phyloP scores from a whole-genome alignment of 768 basidiomycete genomes.

The Kwoniella sp. region DNA sequence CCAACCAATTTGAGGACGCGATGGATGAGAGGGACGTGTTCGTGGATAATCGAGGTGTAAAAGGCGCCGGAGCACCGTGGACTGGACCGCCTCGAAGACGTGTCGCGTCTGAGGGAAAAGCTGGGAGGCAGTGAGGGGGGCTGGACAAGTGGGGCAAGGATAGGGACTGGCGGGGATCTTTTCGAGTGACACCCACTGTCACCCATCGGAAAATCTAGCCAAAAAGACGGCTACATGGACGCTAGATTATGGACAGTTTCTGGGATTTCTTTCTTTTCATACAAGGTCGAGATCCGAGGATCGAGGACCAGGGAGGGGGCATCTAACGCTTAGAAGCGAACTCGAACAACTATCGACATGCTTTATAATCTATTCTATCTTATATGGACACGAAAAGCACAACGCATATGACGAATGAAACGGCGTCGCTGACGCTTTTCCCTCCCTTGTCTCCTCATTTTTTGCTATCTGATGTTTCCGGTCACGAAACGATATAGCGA shows the following conservation, averaged over 20 bases:
- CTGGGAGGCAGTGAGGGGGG: slow-evolving; percentile 10
- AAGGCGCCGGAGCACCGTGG: neutral
- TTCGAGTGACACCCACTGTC: no score
- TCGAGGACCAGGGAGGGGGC: neutral
- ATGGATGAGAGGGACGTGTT: slow-evolving; percentile 28
- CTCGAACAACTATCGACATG: neutral
- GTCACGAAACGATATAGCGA: no score
- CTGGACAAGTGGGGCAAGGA: neutral
- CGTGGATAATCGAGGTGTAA: neutral
- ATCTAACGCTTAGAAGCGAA: neutral
- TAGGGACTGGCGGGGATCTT: no score
- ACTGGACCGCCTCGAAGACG: slow-evolving; percentile 5
- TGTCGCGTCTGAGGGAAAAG: slow-evolving; percentile 25
- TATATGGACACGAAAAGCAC: neutral
- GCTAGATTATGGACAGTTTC: neutral
- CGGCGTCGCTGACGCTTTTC: slow-evolving; percentile 24
- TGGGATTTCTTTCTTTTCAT: neutral
- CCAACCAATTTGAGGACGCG: slow-evolving; percentile 13
- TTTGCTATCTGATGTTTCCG: neutral
- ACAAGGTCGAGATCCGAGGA: neutral
- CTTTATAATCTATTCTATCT: neutral
- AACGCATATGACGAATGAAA: neutral
- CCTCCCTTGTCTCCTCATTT: neutral
- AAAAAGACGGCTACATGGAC: no score
- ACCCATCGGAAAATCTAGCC: no score